Conservation (phyloP, 2,329 filamentous ascomycete genomes). For the Aspergillus piperis region DNA sequence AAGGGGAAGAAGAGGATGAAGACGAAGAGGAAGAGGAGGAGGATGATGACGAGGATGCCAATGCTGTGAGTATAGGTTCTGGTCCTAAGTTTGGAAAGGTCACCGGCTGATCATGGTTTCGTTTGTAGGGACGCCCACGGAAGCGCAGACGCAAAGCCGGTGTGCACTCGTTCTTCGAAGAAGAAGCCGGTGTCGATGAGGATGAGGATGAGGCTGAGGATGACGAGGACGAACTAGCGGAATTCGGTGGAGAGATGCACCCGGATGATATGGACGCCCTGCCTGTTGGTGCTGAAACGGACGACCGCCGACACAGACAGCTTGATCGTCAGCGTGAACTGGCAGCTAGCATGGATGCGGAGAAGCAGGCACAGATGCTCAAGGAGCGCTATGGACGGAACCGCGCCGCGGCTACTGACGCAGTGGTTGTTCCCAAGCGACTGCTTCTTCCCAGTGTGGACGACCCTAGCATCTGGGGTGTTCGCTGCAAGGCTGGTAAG, state of each 20-base stretch:
- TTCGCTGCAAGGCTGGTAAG: constrained; percentile 91
- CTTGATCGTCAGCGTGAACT: constrained; percentile 89
- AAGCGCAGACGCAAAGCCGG: constrained; percentile 76
- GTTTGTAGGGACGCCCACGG: constrained; percentile 64
- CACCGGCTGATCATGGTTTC: constrained; percentile 17
- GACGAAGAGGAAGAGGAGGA: constrained; percentile 63
- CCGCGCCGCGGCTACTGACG: constrained; percentile 66
- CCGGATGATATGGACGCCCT: constrained; percentile 83
- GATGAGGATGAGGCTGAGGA: constrained; percentile 87
- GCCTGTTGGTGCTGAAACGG: constrained; percentile 72
- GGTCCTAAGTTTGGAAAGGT: constrained; percentile 28
- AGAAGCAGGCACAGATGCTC: constrained; percentile 85
- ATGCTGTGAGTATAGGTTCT: constrained; percentile 60
- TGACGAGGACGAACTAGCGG: constrained; percentile 82
- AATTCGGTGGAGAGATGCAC: constrained; percentile 86
- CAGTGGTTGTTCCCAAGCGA: constrained; percentile 78
- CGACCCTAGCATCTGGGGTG: constrained; percentile 93
- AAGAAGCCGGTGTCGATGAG: constrained; percentile 95
- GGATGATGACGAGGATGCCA: constrained; percentile 55
- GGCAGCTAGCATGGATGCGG: constrained; percentile 84
- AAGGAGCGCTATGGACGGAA: constrained; percentile 86
- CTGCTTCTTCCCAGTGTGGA: constrained; percentile 89
- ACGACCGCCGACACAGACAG: constrained; percentile 90
- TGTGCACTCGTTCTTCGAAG: constrained; percentile 89
- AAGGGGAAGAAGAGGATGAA: constrained; percentile 49